Percentiles rank a stretch among this genome's conserved stretches.
Evolutionary conservation across 371 early-diverging fungal species (phyloP).

Genomic region (Mucor circinelloides): DNA sequence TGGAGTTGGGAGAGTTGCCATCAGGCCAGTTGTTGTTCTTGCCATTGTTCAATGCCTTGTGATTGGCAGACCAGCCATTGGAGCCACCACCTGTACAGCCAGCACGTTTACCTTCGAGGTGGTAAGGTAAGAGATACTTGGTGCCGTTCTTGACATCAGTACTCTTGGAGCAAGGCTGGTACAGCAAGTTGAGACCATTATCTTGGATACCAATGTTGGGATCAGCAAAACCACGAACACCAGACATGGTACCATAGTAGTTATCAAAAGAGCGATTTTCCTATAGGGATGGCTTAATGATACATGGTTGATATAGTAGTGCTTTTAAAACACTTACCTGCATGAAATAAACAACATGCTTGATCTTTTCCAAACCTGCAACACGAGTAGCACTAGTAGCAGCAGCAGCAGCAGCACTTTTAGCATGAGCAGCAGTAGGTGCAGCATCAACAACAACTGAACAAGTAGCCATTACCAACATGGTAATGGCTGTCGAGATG

Average conservation of each 20-base stretch:
- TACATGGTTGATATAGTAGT: neutral
- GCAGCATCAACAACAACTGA: neutral
- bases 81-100: conserved; percentile 24
- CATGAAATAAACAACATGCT: conserved; percentile 34
- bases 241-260: conserved; percentile 27
- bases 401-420: neutral
- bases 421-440: neutral
- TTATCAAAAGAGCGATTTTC: conserved; percentile 23
- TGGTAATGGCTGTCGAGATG: neutral
- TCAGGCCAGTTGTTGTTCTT: conserved; percentile 32
- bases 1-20: conserved; percentile 27
- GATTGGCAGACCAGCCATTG: conserved; percentile 20
- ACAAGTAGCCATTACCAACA: neutral
- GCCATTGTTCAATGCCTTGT: conserved; percentile 26
- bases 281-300: neutral
- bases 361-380: conserved; percentile 28
- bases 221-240: conserved; percentile 25
- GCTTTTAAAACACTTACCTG: conserved; percentile 9
- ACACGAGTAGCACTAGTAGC: neutral
- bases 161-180: conserved; percentile 25
- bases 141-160: conserved; percentile 28
- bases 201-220: conserved; percentile 29
- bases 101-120: conserved; percentile 26
- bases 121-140: conserved; percentile 29
- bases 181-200: conserved; percentile 29